Percentiles rank a stretch among this genome's conserved stretches.
Evolutionary conservation across 768 basidiomycete genomes (phyloP).

Genomic region (Gloeophyllum trabeum): DNA sequence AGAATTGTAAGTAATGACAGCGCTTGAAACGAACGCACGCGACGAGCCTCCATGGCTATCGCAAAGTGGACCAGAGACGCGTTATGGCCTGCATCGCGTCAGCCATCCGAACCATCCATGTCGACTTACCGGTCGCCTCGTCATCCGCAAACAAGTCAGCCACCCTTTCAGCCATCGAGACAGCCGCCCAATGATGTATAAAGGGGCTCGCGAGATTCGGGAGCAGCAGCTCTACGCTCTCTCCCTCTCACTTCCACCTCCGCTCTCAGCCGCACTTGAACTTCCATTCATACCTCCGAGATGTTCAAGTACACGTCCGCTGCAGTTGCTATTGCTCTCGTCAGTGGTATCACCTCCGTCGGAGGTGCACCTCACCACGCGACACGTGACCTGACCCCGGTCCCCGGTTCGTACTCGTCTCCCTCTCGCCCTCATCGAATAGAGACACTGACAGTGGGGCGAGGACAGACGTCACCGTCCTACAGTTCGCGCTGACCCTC

Average conservation of each 20-base stretch:
- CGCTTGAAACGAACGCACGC: too few species aligned
- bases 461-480: conserved; percentile 15
- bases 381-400: background rate
- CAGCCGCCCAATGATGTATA: too few species aligned
- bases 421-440: background rate
- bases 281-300: background rate
- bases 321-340: background rate
- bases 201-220: too few species aligned
- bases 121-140: too few species aligned
- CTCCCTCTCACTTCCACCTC: background rate
- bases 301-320: background rate
- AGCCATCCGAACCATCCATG: too few species aligned
- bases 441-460: too few species aligned
- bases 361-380: background rate
- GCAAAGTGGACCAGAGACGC: too few species aligned
- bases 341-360: background rate
- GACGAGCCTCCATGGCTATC: too few species aligned
- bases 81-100: too few species aligned
- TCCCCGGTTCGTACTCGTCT: background rate
- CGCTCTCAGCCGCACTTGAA: background rate
- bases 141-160: too few species aligned
- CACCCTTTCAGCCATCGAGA: too few species aligned
- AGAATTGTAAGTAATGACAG: too few species aligned
- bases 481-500: conserved; percentile 24
- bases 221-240: background rate